These are phyloP conservation scores for Naegleria fowleri DNA, from an alignment of 208 protist species.

Conservation along the genomic window DNA sequence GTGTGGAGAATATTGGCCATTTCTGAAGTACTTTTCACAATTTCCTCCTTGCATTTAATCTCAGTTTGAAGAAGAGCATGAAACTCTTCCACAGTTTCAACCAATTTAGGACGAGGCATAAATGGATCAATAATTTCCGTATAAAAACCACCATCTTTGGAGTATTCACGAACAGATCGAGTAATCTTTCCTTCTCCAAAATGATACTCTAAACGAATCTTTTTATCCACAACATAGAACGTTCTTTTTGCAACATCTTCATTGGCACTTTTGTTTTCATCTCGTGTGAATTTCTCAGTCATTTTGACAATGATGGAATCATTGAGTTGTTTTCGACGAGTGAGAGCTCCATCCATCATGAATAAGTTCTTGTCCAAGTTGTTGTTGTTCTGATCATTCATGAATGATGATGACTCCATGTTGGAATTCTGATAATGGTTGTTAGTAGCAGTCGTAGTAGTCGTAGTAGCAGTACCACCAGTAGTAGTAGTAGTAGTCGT, in stretches of 20 bases:
- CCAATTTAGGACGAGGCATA: not conserved
- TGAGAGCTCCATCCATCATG: not conserved
- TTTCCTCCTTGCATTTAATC: not conserved
- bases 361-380: not conserved
- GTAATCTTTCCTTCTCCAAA: conserved; percentile 21
- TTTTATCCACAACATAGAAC: not conserved
- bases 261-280: conserved; percentile 6
- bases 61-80: not conserved
- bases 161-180: not conserved
- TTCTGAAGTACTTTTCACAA: not conserved
- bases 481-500: not conserved
- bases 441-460: not conserved
- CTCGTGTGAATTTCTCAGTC: conserved; percentile 14
- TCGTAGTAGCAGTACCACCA: not conserved
- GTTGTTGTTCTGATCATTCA: not conserved
- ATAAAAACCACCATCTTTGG: not conserved
- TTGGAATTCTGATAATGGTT: no score
- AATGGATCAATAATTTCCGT: not conserved
- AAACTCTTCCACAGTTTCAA: conserved; percentile 16
- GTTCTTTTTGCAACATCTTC: conserved; percentile 22
- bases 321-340: not conserved
- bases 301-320: not conserved
- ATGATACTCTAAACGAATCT: conserved; percentile 12
- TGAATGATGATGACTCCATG: no score
- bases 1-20: not conserved